Conservation (phyloP, 371 early-diverging fungal species). For the Batrachochytrium dendrobatidis region DNA sequence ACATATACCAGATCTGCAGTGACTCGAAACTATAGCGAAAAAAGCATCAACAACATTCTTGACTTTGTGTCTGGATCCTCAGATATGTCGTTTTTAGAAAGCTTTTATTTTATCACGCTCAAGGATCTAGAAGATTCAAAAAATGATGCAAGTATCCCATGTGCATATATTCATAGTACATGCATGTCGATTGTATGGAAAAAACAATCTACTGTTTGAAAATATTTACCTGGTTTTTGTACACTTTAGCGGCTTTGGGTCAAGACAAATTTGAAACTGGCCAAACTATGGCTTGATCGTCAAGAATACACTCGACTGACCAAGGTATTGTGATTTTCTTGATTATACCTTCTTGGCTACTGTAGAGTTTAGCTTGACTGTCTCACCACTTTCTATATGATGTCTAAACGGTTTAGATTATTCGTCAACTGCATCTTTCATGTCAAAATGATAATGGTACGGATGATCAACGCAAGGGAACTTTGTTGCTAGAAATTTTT, state of each 20-base stretch:
- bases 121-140: constrained; percentile 63
- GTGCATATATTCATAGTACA: not conserved
- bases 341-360: too few relatives aligned
- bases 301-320: constrained; percentile 64
- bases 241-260: constrained; percentile 70
- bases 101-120: constrained; percentile 76
- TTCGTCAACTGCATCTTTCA: constrained; percentile 61
- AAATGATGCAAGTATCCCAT: constrained; percentile 59
- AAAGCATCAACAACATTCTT: constrained; percentile 89
- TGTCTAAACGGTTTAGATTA: too few relatives aligned
- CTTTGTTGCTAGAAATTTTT: constrained; percentile 81
- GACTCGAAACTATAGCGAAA: constrained; percentile 88
- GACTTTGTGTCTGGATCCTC: constrained; percentile 72
- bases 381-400: too few relatives aligned
- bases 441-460: constrained; percentile 79
- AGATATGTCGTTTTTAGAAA: constrained; percentile 72
- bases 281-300: constrained; percentile 82
- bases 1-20: constrained; percentile 75
- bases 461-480: constrained; percentile 83
- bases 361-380: not conserved
- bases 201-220: not conserved
- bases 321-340: constrained; percentile 33
- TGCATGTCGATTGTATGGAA: not conserved
- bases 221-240: not conserved
- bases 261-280: constrained; percentile 85